Evolutionary conservation across 208 protist genomes (phyloP).

Genomic region (Trypanosomatidae sp.): DNA sequence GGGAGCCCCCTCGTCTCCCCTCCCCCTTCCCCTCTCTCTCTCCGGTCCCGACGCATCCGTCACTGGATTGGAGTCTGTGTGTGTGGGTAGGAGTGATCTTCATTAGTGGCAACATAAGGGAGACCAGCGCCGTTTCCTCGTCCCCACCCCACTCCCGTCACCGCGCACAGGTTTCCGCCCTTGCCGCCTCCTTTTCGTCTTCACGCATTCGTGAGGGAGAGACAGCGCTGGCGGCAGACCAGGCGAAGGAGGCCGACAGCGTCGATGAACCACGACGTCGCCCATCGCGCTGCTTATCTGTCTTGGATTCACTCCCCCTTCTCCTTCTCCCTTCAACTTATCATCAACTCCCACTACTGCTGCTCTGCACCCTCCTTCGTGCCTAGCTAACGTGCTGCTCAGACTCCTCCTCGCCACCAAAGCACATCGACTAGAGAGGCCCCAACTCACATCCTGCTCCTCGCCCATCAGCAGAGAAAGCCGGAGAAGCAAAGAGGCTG

Average conservation of each 20-base stretch:
- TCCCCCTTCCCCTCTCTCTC: background rate
- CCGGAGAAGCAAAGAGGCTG: background rate
- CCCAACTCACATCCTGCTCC: background rate
- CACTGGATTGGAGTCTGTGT: background rate
- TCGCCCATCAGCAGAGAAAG: background rate
- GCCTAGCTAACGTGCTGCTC: background rate
- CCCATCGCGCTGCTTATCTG: background rate
- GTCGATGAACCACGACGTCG: background rate
- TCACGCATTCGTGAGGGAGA: background rate
- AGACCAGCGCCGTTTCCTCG: background rate
- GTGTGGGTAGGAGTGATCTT: background rate
- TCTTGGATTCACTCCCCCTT: background rate
- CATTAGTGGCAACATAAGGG: background rate
- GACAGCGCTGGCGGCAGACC: background rate
- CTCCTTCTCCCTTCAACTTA: background rate
- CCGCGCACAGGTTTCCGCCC: background rate
- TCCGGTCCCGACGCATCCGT: background rate
- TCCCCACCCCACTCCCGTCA: background rate
- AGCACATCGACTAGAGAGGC: background rate
- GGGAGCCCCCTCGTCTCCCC: too few species aligned
- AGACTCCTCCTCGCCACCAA: background rate
- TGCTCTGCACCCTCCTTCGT: background rate
- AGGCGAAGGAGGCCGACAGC: background rate
- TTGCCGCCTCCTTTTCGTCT: background rate
- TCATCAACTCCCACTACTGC: background rate